A percentile compares a stretch with the other conserved stretches of the same genome.
Conservation (phyloP, 106 monocot genomes). For the Triglochin maritima region DNA sequence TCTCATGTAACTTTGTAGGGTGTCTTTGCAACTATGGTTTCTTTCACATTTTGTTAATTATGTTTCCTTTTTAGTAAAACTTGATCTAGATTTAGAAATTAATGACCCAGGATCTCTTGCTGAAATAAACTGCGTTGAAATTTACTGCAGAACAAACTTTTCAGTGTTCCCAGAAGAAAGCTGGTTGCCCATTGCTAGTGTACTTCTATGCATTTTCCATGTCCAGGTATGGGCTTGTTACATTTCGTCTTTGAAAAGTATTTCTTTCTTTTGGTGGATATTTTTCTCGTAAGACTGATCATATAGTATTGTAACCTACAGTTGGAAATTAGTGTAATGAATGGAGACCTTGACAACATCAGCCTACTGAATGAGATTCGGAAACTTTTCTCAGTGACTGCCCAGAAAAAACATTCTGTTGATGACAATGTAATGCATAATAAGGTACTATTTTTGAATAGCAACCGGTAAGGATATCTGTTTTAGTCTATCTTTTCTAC, state of each 20-base stretch:
- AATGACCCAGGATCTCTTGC: too few species aligned
- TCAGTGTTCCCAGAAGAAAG: slow-evolving; percentile 82
- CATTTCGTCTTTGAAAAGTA: neutral
- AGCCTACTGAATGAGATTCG: neutral
- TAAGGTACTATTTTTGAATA: neutral
- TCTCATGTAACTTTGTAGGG: too few species aligned
- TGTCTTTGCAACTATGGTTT: neutral
- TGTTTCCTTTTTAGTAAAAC: neutral
- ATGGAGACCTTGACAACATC: slow-evolving; percentile 6
- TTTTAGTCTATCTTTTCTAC: neutral
- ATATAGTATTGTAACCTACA: neutral
- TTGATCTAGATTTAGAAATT: neutral
- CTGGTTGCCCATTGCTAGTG: slow-evolving; percentile 83
- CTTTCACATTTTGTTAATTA: neutral
- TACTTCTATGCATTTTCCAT: slow-evolving; percentile 62
- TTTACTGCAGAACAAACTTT: slow-evolving; percentile 65
- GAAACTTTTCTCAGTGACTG: neutral
- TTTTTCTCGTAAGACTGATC: too few species aligned
- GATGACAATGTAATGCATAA: neutral
- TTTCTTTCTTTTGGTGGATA: neutral
- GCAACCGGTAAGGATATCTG: neutral
- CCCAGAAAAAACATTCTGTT: neutral
- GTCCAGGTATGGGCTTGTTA: slow-evolving; percentile 41
- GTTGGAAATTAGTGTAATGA: slow-evolving; percentile 12
- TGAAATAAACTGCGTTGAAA: neutral